Conservation (phyloP, 176 grass and related monocot species). For the Carex scoparia region DNA sequence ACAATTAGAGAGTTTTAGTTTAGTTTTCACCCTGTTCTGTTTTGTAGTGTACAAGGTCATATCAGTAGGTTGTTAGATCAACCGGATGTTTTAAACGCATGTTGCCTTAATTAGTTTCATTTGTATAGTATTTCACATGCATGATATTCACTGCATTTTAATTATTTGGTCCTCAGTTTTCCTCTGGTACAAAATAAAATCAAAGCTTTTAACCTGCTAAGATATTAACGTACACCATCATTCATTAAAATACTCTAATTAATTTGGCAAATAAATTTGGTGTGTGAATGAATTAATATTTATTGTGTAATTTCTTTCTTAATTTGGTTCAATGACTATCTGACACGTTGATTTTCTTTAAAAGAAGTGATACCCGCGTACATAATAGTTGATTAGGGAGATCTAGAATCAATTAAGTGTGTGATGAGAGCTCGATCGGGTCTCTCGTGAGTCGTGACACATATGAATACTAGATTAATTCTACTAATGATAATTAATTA, state of each 20-base stretch:
- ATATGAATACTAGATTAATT: neutral
- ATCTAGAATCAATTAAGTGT: neutral
- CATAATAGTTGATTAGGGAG: neutral
- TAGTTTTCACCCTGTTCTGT: constrained; percentile 4
- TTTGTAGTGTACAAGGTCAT: constrained; percentile 13
- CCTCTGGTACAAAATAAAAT: neutral
- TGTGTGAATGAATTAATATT: neutral
- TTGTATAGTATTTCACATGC: neutral
- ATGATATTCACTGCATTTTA: neutral
- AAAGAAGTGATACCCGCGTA: neutral
- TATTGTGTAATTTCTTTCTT: neutral
- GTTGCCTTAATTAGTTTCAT: neutral
- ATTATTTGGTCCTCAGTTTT: neutral
- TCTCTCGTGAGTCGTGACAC: neutral
- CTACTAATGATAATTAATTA: constrained; percentile 2
- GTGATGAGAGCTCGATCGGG: neutral
- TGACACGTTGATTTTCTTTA: constrained; percentile 1
- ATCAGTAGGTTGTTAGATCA: constrained; percentile 17
- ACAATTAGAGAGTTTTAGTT: constrained; percentile 15
- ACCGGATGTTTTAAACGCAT: neutral
- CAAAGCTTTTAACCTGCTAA: neutral
- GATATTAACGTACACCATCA: neutral
- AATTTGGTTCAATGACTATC: neutral
- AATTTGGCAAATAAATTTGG: neutral
- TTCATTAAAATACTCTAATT: neutral